These are phyloP conservation scores for Fusarium dlaminii DNA, from an alignment of 2,329 filamentous ascomycete species.

Conservation along the genomic window DNA sequence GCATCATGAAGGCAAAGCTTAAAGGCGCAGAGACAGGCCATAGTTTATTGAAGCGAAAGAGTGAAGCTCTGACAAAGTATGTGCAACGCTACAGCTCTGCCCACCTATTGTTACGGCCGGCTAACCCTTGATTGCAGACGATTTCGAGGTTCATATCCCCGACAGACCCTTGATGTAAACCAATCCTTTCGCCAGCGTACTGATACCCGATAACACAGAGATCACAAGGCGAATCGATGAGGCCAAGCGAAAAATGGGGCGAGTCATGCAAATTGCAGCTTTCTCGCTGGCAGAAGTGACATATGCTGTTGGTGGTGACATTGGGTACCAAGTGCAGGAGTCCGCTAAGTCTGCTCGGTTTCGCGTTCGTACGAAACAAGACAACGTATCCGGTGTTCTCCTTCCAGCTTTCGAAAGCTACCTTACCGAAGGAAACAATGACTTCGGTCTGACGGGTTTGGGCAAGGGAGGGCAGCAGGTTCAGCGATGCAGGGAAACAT, in stretches of 20 bases:
- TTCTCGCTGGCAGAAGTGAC: constrained; percentile 98
- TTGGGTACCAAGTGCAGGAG: constrained; percentile 97
- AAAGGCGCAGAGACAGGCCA: constrained; percentile 93
- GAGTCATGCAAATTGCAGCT: constrained; percentile 98
- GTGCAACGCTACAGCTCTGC: constrained; percentile 38
- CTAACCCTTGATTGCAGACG: constrained; percentile 65
- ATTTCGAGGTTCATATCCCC: constrained; percentile 74
- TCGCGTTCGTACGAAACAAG: constrained; percentile 92
- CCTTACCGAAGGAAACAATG: constrained; percentile 87
- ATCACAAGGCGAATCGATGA: constrained; percentile 98
- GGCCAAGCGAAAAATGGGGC: constrained; percentile 98
- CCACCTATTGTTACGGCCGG: not conserved
- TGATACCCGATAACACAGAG: constrained; percentile 62
- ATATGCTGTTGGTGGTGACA: constrained; percentile 94
- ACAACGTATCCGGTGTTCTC: constrained; percentile 97
- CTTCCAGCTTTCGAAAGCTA: constrained; percentile 94
- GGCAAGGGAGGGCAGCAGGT: constrained; percentile 98
- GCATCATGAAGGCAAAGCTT: constrained; percentile 97
- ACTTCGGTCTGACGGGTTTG: constrained; percentile 94
- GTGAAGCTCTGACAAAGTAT: constrained; percentile 96
- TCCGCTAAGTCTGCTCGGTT: constrained; percentile 93
- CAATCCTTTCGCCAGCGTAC: constrained; percentile 14
- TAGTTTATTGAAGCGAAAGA: constrained; percentile 96
- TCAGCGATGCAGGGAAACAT: constrained; percentile 93
- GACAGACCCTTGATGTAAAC: not conserved